Base-by-base conservation (phyloP, 1,284 basidiomycete species). In the Phlebopus sp. region DNA sequence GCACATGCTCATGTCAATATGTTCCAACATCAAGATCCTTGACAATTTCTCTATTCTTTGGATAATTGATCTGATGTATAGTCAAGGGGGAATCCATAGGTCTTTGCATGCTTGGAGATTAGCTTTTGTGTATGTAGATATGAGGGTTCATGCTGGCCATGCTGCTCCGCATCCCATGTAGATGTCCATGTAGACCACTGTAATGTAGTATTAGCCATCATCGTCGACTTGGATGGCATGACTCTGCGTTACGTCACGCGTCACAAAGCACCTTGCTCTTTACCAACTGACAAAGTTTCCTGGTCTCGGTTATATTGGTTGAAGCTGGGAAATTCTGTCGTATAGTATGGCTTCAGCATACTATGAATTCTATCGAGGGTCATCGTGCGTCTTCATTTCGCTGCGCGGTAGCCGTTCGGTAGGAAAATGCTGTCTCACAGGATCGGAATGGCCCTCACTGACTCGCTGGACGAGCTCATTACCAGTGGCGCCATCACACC, bases 381-480 rank as follows among this genome's bases (percentile, higher is more conserved):
- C 88, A 44, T 90, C 87, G 87, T 90, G 76, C 63, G 87, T 81
- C 40, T n/a, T 41, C 39, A 27, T 49, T 45, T 46, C n/a, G n/a
- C 48, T 54, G 46, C 42, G 40, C 41, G n/a, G 9, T 38, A 42
- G 36, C 17, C 4, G 34, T 35, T 17, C 21, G 18, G 44, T 43
- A 50, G 39, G 49, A 35, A 1, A 8, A 25, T 31, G 23, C 42
- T 29, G 10, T 35, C 18, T 35, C 51, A 46, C 60, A 98, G 96
- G 57, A 92, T 98, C 69, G 96, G 96, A 36, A 92, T 95, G 78
- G 93, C 96, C 39, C 79, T 99, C 47, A 97, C 96, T n/a, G 96
- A 99, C 75, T 94, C 96, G 55, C 83, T 99, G 59, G 96, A 99
- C 72, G 96, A 99, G 73, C 82, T 99, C 53, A 99, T 99, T 63